These are phyloP conservation scores for Tilletia indica DNA, from an alignment of 1,284 basidiomycete species.

Conservation along the genomic window DNA sequence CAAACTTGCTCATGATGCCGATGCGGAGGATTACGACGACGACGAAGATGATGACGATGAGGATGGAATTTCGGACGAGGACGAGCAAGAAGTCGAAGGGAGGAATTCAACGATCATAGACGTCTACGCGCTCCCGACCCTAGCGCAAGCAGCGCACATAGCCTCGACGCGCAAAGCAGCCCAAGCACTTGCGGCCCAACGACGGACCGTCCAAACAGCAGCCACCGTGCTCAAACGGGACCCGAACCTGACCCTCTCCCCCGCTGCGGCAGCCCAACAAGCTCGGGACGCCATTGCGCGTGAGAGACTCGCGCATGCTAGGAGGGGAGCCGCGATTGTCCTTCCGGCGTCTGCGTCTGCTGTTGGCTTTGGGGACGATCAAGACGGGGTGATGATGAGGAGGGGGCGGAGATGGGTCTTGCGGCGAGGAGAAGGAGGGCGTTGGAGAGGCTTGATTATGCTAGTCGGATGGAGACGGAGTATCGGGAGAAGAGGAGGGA, in stretches of 20 bases:
- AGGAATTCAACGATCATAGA: not conserved
- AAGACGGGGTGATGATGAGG: not conserved
- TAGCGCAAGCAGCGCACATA: not conserved
- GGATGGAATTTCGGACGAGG: not conserved
- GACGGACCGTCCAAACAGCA: not conserved
- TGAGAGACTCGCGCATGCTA: not conserved
- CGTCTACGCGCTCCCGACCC: slow-evolving; percentile 2
- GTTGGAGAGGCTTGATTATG: not conserved
- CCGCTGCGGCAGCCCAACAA: slow-evolving; percentile 3
- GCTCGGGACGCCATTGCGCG: slow-evolving; percentile 9
- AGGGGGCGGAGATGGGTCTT: not conserved
- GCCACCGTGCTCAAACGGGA: slow-evolving; percentile 6
- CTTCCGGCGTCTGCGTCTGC: slow-evolving; percentile 3
- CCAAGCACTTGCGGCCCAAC: not conserved
- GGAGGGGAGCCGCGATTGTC: slow-evolving; percentile 4
- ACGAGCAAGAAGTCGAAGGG: not conserved
- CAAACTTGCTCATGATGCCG: no score
- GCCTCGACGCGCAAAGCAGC: slow-evolving; percentile 14
- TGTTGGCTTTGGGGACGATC: not conserved
- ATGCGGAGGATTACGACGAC: no score
- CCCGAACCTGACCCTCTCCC: not conserved
- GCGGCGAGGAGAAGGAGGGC: not conserved
- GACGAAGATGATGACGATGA: not conserved
- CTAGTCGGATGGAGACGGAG: slow-evolving; percentile 29
- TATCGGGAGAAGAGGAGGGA: slow-evolving; percentile 50